Evolutionary conservation across 31 red algal genomes (phyloP), one percentile per base, ranked within the genome.

Genomic region (Odonthalia washingtoniensis): DNA sequence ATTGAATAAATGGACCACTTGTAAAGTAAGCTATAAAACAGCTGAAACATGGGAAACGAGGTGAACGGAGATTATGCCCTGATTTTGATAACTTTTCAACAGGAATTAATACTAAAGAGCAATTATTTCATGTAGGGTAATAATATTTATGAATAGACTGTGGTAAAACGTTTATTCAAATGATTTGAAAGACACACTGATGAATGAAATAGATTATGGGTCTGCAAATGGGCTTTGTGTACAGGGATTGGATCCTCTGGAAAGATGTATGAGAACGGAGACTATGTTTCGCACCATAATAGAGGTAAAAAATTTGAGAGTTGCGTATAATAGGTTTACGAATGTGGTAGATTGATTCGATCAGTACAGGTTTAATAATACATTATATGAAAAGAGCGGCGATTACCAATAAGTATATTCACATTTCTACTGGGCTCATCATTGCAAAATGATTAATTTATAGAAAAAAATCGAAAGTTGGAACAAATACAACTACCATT

Each of bases 381-480:
- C 75, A 57, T 78, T 9, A 78, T 53, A 5, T 46, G 75, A 5
- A 57, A 78, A 60, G 75, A 78, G 57, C 75, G 12, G 42, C 75
- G 40, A 27, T 40, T 78, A 18, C 75, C 46, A 53, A 78, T 78
- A 45, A 57, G 75, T 31, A 46, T 53, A 33, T 78, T 57, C 41
- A 78, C 40, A 2, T 78, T 78, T 46, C 12, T 78, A 9, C 5
- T 78, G 12, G 75, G 37, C 26, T 40, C 75, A 46, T 53, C 3
- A 30, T 52, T 78, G 49, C 9, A 14, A 9, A 57, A 57, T 57
- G n/a, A n/a, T n/a, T n/a, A n/a, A n/a, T n/a, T n/a, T n/a, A n/a
- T n/a, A n/a, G n/a, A n/a, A n/a, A n/a, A n/a, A n/a, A n/a, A n/a
- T n/a, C n/a, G n/a, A n/a, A n/a, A n/a, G n/a, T n/a, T n/a, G n/a